Percentiles rank a stretch among this genome's conserved stretches.
These are phyloP conservation scores for Apiotrichum siamense DNA, from an alignment of 1,284 basidiomycete genomes.

Conservation along the genomic window DNA sequence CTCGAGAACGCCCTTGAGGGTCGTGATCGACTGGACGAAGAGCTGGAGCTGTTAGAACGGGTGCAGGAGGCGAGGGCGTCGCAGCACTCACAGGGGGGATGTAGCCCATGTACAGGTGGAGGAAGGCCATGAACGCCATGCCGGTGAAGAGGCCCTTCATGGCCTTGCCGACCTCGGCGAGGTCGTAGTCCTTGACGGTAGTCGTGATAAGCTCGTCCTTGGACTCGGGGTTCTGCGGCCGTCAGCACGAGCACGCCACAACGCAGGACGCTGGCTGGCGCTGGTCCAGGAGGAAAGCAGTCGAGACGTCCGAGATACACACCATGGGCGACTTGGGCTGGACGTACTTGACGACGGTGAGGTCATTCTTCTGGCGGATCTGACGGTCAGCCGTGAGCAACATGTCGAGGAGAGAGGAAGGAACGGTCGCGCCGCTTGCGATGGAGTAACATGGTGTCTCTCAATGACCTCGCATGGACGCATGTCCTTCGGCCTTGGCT, in stretches of 20 bases:
- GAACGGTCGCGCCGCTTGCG: not conserved
- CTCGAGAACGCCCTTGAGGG: conserved; percentile 19
- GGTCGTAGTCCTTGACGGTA: conserved; percentile 22
- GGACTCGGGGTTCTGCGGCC: conserved; percentile 16
- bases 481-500: not conserved
- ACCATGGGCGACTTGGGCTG: conserved; percentile 22
- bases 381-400: conserved; percentile 9
- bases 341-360: conserved; percentile 21
- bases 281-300: not conserved
- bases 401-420: not conserved
- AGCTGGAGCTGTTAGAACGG: conserved; percentile 12
- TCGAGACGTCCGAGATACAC: not conserved
- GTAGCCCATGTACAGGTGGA: conserved; percentile 24
- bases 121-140: conserved; percentile 18
- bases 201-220: conserved; percentile 24
- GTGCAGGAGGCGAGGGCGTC: not conserved
- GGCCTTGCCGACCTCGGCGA: conserved; percentile 20
- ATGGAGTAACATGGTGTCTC: not conserved
- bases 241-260: too few species aligned
- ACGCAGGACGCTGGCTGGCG: not conserved
- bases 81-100: conserved; percentile 21
- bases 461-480: too few species aligned
- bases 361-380: conserved; percentile 22
- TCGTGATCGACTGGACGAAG: conserved; percentile 22
- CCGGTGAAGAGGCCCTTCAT: conserved; percentile 21